These are phyloP conservation scores for Hemileccinum rubropunctum DNA, from an alignment of 768 basidiomycete species.

Conservation along the genomic window DNA sequence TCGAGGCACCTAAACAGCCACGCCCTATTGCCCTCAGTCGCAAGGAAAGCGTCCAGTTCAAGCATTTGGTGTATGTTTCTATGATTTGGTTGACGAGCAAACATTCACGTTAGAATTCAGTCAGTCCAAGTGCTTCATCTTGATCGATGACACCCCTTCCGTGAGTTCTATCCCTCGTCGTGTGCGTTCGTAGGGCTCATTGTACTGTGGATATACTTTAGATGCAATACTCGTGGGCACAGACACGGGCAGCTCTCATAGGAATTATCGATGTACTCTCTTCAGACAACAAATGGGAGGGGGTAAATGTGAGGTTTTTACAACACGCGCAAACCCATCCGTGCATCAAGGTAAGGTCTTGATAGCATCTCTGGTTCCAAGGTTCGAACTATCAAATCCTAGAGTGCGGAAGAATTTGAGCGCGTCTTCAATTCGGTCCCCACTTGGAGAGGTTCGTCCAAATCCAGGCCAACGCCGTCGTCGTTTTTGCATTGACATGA, in stretches of 20 bases:
- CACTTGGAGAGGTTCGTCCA: slow-evolving; percentile 16
- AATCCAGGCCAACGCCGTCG: not conserved
- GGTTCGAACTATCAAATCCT: not conserved
- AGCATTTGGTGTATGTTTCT: slow-evolving; percentile 16
- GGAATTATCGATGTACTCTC: slow-evolving; percentile 12
- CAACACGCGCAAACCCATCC: slow-evolving; percentile 4
- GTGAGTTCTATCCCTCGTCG: slow-evolving; percentile 2
- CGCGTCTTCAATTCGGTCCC: slow-evolving; percentile 18
- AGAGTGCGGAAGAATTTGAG: slow-evolving; percentile 20
- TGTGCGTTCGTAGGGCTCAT: not conserved
- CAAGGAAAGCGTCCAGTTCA: slow-evolving; percentile 17
- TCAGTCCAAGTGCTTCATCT: slow-evolving; percentile 19
- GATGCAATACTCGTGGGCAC: slow-evolving; percentile 23
- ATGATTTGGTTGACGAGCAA: not conserved
- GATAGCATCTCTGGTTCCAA: not conserved
- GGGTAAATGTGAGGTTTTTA: slow-evolving; percentile 18
- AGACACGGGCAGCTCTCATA: slow-evolving; percentile 18
- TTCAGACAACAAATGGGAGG: slow-evolving; percentile 14
- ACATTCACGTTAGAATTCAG: slow-evolving; percentile 8
- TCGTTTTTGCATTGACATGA: not conserved
- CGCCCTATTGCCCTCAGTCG: slow-evolving; percentile 4
- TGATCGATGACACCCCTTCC: slow-evolving; percentile 22
- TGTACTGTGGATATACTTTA: not conserved
- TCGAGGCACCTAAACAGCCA: slow-evolving; percentile 10
- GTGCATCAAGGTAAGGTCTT: slow-evolving; percentile 10